Percentiles rank a stretch among this genome's conserved stretches.
Conservation (phyloP, 2,329 filamentous ascomycete species). For the Trichoderma brevicompactum region DNA sequence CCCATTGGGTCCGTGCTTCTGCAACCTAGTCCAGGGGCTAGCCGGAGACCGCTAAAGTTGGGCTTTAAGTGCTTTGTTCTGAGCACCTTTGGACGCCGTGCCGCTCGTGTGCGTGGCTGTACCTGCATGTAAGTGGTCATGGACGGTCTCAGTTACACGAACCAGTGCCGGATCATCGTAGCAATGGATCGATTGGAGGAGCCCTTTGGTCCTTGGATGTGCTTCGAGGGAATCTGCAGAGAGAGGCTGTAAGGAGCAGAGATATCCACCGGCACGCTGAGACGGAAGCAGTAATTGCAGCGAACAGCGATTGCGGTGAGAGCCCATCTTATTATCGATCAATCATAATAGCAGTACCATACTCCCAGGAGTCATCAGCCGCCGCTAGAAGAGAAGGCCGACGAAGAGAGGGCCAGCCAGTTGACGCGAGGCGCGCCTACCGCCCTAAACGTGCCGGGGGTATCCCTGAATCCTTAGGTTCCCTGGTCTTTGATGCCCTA, state of each 20-base stretch:
- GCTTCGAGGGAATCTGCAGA: not conserved
- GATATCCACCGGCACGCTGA: not conserved
- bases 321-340: constrained; percentile 7
- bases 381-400: constrained; percentile 6
- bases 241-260: not conserved
- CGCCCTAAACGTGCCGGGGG: not conserved
- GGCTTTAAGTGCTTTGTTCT: not conserved
- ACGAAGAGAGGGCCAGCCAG: not conserved
- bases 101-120: constrained; percentile 27
- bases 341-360: not conserved
- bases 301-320: constrained; percentile 11
- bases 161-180: not conserved
- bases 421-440: constrained; percentile 19
- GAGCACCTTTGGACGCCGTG: not conserved
- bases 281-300: not conserved
- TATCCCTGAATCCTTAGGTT: constrained; percentile 5
- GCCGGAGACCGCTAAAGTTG: constrained; percentile 11
- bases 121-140: constrained; percentile 23
- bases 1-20: constrained; percentile 4
- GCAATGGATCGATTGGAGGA: not conserved
- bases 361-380: constrained; percentile 9
- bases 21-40: constrained; percentile 25
- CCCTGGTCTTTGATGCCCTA: not conserved
- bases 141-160: not conserved
- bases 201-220: not conserved